These are phyloP conservation scores for Xylariaceae sp. DNA, from an alignment of 2,329 filamentous ascomycete species.

Conservation along the genomic window DNA sequence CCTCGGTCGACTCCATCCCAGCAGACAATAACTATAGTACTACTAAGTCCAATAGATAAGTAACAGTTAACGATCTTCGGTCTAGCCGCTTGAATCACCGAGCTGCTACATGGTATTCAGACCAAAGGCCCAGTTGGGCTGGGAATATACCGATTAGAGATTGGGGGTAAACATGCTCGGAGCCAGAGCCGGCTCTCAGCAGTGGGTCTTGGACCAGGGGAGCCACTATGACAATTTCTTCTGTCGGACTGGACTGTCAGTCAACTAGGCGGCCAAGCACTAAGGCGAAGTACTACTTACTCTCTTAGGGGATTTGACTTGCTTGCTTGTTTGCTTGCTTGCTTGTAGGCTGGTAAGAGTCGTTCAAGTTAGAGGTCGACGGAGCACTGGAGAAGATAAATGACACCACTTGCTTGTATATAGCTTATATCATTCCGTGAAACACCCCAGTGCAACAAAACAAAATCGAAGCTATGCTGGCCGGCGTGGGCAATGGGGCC, in stretches of 20 bases:
- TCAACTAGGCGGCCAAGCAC: not conserved
- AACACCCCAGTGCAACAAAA: constrained; percentile 27
- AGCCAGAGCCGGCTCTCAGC: not conserved
- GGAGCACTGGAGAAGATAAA: constrained; percentile 16
- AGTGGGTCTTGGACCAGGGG: constrained; percentile 4
- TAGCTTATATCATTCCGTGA: constrained; percentile 28
- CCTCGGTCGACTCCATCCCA: constrained; percentile 36
- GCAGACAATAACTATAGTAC: constrained; percentile 14
- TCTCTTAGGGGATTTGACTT: no score
- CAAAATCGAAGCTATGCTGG: constrained; percentile 15
- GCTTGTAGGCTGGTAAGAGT: constrained; percentile 11
- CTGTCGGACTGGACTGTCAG: constrained; percentile 7
- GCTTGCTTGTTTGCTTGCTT: no score
- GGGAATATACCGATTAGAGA: constrained; percentile 13
- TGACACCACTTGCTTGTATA: constrained; percentile 26
- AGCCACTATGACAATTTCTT: constrained; percentile 4
- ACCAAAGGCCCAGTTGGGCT: constrained; percentile 21
- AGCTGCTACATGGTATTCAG: constrained; percentile 24
- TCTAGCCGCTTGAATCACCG: constrained; percentile 20
- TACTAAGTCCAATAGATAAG: constrained; percentile 7
- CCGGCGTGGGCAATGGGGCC: constrained; percentile 21
- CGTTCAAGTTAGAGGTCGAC: constrained; percentile 11
- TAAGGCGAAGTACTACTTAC: no score
- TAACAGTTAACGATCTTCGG: constrained; percentile 12
- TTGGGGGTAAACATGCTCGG: constrained; percentile 15